Percentiles rank a stretch among this genome's conserved stretches.
These are phyloP conservation scores for Larix kaempferi DNA, from an alignment of 75 land plant species.

Conservation along the genomic window DNA sequence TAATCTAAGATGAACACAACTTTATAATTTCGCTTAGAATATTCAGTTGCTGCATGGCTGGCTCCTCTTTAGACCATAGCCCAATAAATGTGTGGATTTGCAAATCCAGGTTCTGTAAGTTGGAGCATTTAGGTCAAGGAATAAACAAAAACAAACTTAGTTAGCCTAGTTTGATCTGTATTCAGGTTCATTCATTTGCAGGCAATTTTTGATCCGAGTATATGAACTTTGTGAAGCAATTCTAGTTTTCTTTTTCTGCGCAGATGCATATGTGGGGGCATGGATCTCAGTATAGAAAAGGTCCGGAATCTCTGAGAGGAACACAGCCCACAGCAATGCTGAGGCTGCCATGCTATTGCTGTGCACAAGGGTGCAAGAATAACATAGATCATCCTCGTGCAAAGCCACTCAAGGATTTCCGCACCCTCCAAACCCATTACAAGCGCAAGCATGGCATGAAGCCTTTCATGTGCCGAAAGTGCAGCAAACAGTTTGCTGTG, in stretches of 20 bases:
- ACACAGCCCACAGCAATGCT: constrained; percentile 94
- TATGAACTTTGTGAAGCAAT: not conserved
- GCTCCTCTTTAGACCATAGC: no score
- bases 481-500: constrained; percentile 82
- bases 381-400: constrained; percentile 87
- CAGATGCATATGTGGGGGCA: constrained; percentile 99
- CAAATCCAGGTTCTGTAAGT: not conserved
- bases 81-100: not conserved
- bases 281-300: constrained; percentile 92
- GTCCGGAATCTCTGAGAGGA: constrained; percentile 93
- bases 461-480: constrained; percentile 87
- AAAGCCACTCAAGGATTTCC: constrained; percentile 82
- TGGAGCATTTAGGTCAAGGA: not conserved
- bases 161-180: not conserved
- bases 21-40: no score
- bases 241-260: not conserved
- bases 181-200: not conserved
- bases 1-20: no score
- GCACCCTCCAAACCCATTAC: constrained; percentile 90
- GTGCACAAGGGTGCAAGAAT: constrained; percentile 84
- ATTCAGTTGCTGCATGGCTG: no score
- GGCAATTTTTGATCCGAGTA: not conserved
- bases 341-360: constrained; percentile 87
- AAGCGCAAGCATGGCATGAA: constrained; percentile 93
- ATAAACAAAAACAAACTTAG: not conserved